Evolutionary conservation across 2,329 filamentous ascomycete species (phyloP).

Genomic region (Verticillium albo-atrum): DNA sequence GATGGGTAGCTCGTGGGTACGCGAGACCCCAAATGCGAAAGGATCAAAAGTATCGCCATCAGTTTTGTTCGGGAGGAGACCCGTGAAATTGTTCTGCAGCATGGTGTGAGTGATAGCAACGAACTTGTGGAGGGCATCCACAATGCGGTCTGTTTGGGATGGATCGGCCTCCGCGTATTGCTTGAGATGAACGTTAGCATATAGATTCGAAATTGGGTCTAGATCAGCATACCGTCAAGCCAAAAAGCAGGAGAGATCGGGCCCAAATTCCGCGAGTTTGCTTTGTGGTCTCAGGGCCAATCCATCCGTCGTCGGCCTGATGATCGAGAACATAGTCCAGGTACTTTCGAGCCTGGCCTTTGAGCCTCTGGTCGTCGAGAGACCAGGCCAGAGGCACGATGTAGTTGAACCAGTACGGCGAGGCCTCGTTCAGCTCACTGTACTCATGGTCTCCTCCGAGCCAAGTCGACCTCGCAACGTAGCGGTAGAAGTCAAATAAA

Average conservation of each 20-base stretch:
- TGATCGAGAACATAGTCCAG: conserved; percentile 42
- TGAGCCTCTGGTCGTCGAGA: conserved; percentile 30
- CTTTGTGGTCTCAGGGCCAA: conserved; percentile 43
- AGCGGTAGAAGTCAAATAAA: conserved; percentile 48
- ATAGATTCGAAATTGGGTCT: background rate
- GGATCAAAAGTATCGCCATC: conserved; percentile 33
- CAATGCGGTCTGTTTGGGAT: conserved; percentile 33
- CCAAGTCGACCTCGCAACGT: conserved; percentile 47
- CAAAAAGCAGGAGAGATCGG: conserved; percentile 45
- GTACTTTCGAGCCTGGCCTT: conserved; percentile 21
- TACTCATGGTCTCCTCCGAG: conserved; percentile 45
- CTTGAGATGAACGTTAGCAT: background rate
- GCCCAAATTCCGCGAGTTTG: conserved; percentile 47
- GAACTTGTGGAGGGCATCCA: conserved; percentile 46
- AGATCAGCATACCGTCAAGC: conserved; percentile 26
- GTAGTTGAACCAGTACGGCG: conserved; percentile 58
- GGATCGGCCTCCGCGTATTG: conserved; percentile 45
- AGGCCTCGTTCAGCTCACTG: conserved; percentile 49
- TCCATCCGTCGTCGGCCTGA: conserved; percentile 51
- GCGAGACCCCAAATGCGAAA: conserved; percentile 25
- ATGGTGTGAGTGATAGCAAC: conserved; percentile 46
- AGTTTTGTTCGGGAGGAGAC: conserved; percentile 36
- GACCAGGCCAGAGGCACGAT: conserved; percentile 52
- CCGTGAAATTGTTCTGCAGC: conserved; percentile 47
- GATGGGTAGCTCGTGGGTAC: conserved; percentile 33